Base-by-base conservation (phyloP, 257 asterid species). In the Galeopsis tetrahit region DNA sequence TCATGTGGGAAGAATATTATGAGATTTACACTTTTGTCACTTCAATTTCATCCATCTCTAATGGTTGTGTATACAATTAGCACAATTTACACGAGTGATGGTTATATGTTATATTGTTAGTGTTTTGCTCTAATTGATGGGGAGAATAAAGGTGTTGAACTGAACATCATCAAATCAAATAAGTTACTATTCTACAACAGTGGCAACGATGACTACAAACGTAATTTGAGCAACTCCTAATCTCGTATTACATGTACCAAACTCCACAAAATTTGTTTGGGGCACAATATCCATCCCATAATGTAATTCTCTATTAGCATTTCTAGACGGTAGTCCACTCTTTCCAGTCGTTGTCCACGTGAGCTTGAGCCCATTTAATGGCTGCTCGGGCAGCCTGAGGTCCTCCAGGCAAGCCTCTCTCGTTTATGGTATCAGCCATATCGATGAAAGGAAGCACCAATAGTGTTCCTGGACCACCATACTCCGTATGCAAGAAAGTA, bases 361-460 rank as follows among this genome's bases (percentile, higher is more conserved):
- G 91, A 7, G 78, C 63, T 77, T 87, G 93, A 17, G 98, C 97
- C 98, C 98, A 93, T 81, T 88, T 89, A 7, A 93, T 86, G 8
- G 98, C 96, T 55, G 86, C 89, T 21, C 97, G 82, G n/a, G 98
- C 96, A 65, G 97, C 97, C 68, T 93, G 95, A 9, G 98, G 98
- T 55, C 90, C 98, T 62, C 98, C 97, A 0, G 97, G 98, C 68
- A 92, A 84, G 55, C 94, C 97, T 44, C 82, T 85, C 69, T 92
- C 98, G 34, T 83, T 88, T 52, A 92, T 49, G 52, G 97, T 84
- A 76, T 92, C 94, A 8, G 96, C 97, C 97, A 90, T 92, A 75
- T 92, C 97, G 8, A 90, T 77, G 83, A 92, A 92, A 6, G 98
- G 98, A 31, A 73, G 56, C 5, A 92, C 97, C 86, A 92, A 67